Conservation (phyloP, 352 stramenopile genomes). For the Thraustochytrium sp. region DNA sequence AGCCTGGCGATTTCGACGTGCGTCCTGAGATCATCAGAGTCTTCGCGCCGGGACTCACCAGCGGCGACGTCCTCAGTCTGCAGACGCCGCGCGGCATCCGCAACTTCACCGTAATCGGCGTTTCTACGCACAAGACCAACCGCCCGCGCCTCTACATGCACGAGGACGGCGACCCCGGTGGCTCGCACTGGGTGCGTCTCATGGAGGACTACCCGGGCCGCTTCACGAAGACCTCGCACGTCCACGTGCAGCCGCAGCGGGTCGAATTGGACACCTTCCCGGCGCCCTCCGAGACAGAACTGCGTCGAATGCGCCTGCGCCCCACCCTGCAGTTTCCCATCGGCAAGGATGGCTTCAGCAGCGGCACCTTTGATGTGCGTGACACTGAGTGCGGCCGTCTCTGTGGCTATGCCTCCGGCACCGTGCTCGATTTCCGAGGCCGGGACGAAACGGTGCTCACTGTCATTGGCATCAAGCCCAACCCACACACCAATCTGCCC, state of each 20-base stretch:
- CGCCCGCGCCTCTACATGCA: not conserved
- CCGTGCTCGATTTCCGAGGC: too few species aligned
- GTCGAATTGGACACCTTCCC: not conserved
- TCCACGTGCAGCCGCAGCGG: not conserved
- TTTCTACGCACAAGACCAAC: not conserved
- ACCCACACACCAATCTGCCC: too few species aligned
- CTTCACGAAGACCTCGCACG: not conserved
- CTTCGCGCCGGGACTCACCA: not conserved
- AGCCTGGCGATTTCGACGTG: not conserved
- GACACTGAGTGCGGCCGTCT: too few species aligned
- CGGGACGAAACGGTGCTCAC: too few species aligned
- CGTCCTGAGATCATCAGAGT: not conserved
- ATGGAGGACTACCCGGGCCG: not conserved
- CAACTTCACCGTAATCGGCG: not conserved
- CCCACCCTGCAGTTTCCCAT: not conserved
- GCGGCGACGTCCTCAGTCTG: not conserved
- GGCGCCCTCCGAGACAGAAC: not conserved
- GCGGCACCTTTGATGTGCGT: too few species aligned
- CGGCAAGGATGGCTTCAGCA: too few species aligned
- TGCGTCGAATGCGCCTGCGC: not conserved
- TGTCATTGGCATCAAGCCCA: too few species aligned
- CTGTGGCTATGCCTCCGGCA: too few species aligned
- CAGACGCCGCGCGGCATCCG: not conserved
- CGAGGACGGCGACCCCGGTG: not conserved
- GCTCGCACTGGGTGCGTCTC: not conserved